Conservation (phyloP, 2,329 filamentous ascomycete genomes). For the Purpureocillium takamizusanense region DNA sequence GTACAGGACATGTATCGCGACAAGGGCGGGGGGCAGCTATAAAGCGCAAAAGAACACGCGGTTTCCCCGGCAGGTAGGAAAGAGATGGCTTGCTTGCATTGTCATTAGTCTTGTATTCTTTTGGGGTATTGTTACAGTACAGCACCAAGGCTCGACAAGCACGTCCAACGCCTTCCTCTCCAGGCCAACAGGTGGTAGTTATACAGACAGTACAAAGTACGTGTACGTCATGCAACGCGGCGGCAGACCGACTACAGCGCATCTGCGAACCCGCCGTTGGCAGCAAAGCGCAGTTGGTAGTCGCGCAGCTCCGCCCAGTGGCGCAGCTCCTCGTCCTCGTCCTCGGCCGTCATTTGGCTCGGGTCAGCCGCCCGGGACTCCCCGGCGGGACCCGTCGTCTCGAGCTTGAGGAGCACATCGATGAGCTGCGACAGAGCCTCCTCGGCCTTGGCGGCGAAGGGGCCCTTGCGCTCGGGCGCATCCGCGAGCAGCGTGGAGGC, state of each 20-base stretch:
- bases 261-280: constrained; percentile 47
- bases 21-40: too few relatives aligned
- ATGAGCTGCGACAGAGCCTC: constrained; percentile 65
- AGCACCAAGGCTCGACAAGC: neutral
- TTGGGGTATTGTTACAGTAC: neutral
- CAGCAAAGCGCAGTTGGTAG: constrained; percentile 64
- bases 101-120: too few relatives aligned
- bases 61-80: too few relatives aligned
- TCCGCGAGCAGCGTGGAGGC: constrained; percentile 68
- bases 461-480: constrained; percentile 40
- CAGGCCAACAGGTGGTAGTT: too few relatives aligned
- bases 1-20: too few relatives aligned
- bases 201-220: too few relatives aligned
- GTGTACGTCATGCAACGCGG: too few relatives aligned
- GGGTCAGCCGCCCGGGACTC: constrained; percentile 20
- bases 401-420: constrained; percentile 65
- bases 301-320: constrained; percentile 74
- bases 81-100: too few relatives aligned
- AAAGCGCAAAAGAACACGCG: too few relatives aligned
- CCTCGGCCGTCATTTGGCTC: constrained; percentile 38
- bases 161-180: neutral
- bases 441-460: constrained; percentile 48
- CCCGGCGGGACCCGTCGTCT: constrained; percentile 44
- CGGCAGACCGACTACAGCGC: too few relatives aligned
- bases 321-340: constrained; percentile 67